These are phyloP conservation scores for Fusarium nematophilum DNA, from an alignment of 2,329 filamentous ascomycete genomes.

Conservation along the genomic window DNA sequence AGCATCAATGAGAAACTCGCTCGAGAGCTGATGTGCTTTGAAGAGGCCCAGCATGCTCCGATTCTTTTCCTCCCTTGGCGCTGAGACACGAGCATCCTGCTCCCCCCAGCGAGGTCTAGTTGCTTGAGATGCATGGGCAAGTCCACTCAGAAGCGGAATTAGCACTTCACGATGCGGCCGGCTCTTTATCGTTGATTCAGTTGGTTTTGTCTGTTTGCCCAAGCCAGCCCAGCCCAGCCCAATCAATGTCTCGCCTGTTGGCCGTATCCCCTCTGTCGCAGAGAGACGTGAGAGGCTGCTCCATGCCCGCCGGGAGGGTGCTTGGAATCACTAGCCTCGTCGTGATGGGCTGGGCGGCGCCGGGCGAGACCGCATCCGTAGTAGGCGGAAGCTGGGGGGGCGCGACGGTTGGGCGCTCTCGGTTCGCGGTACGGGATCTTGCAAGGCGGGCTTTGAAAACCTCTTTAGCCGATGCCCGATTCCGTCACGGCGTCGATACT, in stretches of 20 bases:
- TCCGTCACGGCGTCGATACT: conserved; percentile 28
- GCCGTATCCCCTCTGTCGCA: conserved; percentile 22
- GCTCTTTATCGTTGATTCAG: conserved; percentile 29
- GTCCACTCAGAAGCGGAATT: conserved; percentile 18
- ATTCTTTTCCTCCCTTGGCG: conserved; percentile 13
- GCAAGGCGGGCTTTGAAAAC: conserved; percentile 2
- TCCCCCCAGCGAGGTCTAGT: conserved; percentile 6
- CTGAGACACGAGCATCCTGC: conserved; percentile 30
- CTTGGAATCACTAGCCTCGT: conserved; percentile 27
- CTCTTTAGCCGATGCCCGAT: conserved; percentile 16
- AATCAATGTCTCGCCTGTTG: conserved; percentile 34
- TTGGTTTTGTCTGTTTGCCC: conserved; percentile 11
- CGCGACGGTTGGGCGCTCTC: conserved; percentile 12
- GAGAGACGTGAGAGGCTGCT: conserved; percentile 3
- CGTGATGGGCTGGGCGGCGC: conserved; percentile 26
- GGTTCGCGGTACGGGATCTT: conserved; percentile 5
- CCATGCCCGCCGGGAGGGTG: conserved; percentile 10
- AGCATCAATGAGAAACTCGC: conserved; percentile 6
- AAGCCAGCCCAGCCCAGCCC: conserved; percentile 15
- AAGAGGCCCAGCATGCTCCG: conserved; percentile 14
- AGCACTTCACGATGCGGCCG: conserved; percentile 14
- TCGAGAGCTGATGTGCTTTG: conserved; percentile 1
- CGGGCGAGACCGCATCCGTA: conserved; percentile 21
- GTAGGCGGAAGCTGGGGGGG: conserved; percentile 5
- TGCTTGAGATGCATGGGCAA: conserved; percentile 16